Evolutionary conservation across 1,284 basidiomycete genomes (phyloP).

Genomic region (Irpex sp.): DNA sequence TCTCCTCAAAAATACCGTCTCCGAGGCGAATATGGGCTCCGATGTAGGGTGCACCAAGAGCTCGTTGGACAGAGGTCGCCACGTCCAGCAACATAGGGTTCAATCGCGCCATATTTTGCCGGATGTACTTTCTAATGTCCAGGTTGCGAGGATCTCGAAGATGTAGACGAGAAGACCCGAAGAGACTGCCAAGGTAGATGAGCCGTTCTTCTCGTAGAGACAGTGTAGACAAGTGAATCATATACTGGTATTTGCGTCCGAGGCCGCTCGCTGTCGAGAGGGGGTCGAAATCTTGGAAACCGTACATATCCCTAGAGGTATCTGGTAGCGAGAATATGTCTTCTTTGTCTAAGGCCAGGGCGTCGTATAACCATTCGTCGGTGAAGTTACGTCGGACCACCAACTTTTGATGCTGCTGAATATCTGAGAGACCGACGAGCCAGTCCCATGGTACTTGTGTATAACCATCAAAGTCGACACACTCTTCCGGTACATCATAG

Average conservation of each 20-base stretch:
- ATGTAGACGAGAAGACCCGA: constrained; percentile 60
- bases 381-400: constrained; percentile 44
- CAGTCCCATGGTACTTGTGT: constrained; percentile 64
- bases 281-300: constrained; percentile 51
- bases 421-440: constrained; percentile 48
- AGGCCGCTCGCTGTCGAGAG: constrained; percentile 17
- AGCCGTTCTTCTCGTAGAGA: constrained; percentile 36
- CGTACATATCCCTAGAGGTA: constrained; percentile 52
- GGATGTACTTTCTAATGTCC: constrained; percentile 37
- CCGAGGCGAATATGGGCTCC: constrained; percentile 63
- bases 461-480: constrained; percentile 50
- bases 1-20: constrained; percentile 53
- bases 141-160: constrained; percentile 36
- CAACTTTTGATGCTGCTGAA: constrained; percentile 34
- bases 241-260: constrained; percentile 33
- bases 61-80: constrained; percentile 35
- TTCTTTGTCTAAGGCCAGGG: constrained; percentile 31
- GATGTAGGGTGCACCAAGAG: constrained; percentile 50
- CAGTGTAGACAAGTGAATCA: constrained; percentile 41
- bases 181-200: constrained; percentile 61
- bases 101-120: constrained; percentile 46
- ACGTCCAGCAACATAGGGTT: constrained; percentile 40
- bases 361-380: constrained; percentile 38
- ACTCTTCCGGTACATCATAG: constrained; percentile 39
- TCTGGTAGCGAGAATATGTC: constrained; percentile 51